Conservation (phyloP, 2,329 filamentous ascomycete genomes). For the Fusarium sp. region DNA sequence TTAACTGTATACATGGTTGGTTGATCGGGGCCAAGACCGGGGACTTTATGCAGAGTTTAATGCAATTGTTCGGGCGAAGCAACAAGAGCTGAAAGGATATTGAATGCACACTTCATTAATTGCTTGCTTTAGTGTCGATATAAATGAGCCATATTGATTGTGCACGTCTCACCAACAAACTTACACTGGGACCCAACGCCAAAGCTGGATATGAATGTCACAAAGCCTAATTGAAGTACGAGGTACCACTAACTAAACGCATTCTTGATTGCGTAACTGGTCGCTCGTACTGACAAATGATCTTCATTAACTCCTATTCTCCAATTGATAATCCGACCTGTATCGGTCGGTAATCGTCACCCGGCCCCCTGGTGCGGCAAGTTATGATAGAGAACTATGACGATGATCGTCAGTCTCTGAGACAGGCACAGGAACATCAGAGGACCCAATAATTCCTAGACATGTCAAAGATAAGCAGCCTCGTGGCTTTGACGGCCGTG, state of each 20-base stretch:
- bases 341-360: conserved; percentile 27
- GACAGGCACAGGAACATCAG: conserved; percentile 35
- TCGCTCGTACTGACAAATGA: conserved; percentile 8
- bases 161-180: conserved; percentile 31
- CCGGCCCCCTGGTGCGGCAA: conserved; percentile 29
- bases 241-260: not conserved
- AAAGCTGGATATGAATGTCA: conserved; percentile 18
- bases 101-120: conserved; percentile 11
- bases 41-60: conserved; percentile 23
- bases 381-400: conserved; percentile 6
- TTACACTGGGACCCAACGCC: conserved; percentile 5
- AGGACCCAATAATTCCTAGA: conserved; percentile 20
- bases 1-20: conserved; percentile 4
- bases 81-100: conserved; percentile 3
- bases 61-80: not conserved
- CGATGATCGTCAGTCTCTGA: conserved; percentile 32
- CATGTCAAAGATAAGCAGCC: conserved; percentile 40
- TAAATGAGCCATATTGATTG: conserved; percentile 19
- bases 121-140: conserved; percentile 4
- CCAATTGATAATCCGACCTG: conserved; percentile 18
- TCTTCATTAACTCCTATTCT: conserved; percentile 15
- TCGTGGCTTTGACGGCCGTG: conserved; percentile 18
- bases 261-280: conserved; percentile 17
- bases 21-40: not conserved
- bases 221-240: conserved; percentile 8